Base-by-base conservation (phyloP, 257 asterid genomes). In the Solanum piurae region DNA sequence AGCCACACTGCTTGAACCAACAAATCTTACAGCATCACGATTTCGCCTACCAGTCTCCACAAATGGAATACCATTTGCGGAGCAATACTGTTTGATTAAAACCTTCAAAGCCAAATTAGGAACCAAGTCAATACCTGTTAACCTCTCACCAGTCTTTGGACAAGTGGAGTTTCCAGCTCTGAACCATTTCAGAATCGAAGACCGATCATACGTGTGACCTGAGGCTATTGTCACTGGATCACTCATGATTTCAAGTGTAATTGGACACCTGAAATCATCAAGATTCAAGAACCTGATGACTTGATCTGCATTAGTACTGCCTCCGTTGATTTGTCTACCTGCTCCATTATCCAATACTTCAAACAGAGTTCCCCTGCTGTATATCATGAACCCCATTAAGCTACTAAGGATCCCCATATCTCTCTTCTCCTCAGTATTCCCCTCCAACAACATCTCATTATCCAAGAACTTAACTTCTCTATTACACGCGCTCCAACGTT, bases 191-290 rank as follows among this genome's bases (percentile, higher is more conserved):
- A 88, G 23, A 83, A 96, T 96, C 3, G 99, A 96, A 27, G 93
- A 52, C 29, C 96, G 91, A 58, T 95, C 98, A 44, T 95, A 96
- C 0, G 99, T 95, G 86, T 95, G 98, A 42, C 99, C 99, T 1
- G 98, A 91, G 0, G 96, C 89, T 34, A 95, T 69, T 8, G 98
- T 93, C 18, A 95, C 98, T 6, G 99, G 99, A 90, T 96, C 97
- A 10, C 83, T 58, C 98, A 96, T 96, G 89, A 94, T 79, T 42
- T 96, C 99, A 62, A 96, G 89, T 5, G 98, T 71, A 85, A 96
- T 95, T 9, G 99, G 99, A 85, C 99, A 96, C 88, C 93, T 86
- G 87, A 95, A 91, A 90, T 96, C 99, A 79, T 95, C 98, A 36
- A 88, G 75, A 87, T 93, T 95, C 93, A 93, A 86, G 87, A 83